These are phyloP conservation scores for Aureobasidium melanogenum DNA, from an alignment of 2,329 filamentous ascomycete species.

Conservation along the genomic window DNA sequence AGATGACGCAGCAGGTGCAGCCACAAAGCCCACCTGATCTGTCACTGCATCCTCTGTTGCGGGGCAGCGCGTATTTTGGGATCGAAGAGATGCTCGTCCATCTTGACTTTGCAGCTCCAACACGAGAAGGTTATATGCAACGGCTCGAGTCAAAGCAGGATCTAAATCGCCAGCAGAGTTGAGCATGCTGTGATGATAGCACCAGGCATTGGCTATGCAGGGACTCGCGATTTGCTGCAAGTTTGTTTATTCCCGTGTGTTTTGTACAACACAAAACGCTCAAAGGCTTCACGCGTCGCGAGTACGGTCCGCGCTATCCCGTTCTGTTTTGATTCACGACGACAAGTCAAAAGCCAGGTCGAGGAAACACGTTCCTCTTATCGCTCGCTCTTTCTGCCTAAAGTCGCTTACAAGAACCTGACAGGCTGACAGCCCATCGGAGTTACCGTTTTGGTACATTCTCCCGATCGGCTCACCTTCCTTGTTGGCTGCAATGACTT, in stretches of 20 bases:
- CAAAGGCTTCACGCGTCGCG: neutral
- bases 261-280: neutral
- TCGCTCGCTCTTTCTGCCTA: neutral
- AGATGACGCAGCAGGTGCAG: slow-evolving; percentile 7
- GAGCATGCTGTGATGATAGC: neutral
- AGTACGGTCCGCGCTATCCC: neutral
- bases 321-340: neutral
- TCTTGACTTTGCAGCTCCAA: slow-evolving; percentile 2
- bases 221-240: neutral
- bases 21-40: slow-evolving; percentile 7
- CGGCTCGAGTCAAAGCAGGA: neutral
- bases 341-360: neutral
- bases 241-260: neutral
- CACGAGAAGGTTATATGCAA: neutral
- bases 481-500: neutral
- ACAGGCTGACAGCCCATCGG: neutral
- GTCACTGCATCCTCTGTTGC: neutral
- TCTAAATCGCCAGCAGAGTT: neutral
- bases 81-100: neutral
- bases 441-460: neutral
- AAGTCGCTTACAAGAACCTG: neutral
- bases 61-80: neutral
- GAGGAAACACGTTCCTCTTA: neutral
- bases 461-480: slow-evolving; percentile 2
- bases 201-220: neutral